These are phyloP conservation scores for Tuber microsphaerosporum DNA, from an alignment of 495 filamentous ascomycete species.

Conservation along the genomic window DNA sequence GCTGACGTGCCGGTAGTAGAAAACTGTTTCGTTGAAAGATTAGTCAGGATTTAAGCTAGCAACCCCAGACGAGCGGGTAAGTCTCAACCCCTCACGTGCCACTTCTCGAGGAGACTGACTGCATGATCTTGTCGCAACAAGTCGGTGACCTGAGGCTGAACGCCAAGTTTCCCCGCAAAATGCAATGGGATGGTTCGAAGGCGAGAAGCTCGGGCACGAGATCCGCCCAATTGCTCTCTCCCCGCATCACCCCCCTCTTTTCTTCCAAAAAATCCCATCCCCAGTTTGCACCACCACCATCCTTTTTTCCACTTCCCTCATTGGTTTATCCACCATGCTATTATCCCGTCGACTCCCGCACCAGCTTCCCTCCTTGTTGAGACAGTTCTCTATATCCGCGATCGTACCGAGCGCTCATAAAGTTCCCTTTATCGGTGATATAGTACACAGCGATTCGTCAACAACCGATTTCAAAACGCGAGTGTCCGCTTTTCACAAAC, in stretches of 20 bases:
- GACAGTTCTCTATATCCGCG: constrained; percentile 57
- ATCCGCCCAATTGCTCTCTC: background rate
- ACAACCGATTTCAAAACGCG: constrained; percentile 67
- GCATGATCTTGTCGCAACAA: background rate
- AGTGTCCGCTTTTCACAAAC: constrained; percentile 79
- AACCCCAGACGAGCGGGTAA: too few relatives aligned
- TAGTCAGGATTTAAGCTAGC: too few relatives aligned
- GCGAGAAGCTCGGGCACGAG: background rate
- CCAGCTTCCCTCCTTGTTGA: constrained; percentile 41
- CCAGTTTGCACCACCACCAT: background rate
- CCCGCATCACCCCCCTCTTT: background rate
- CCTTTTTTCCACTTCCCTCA: background rate
- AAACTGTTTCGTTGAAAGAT: too few relatives aligned
- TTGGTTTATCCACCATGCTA: constrained; percentile 12
- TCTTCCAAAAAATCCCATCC: background rate
- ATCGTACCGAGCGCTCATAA: constrained; percentile 42
- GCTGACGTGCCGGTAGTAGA: too few relatives aligned
- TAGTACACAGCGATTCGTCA: constrained; percentile 58
- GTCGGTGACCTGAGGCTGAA: background rate
- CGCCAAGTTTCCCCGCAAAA: constrained; percentile 1
- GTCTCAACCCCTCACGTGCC: too few relatives aligned
- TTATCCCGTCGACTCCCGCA: constrained; percentile 46
- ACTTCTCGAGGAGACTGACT: too few relatives aligned
- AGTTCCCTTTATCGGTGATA: constrained; percentile 76
- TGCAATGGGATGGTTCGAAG: background rate